Evolutionary conservation across 805 yeast genomes (phyloP), one percentile per base, ranked within the genome.

Genomic region (Yarrowia divulgata): DNA sequence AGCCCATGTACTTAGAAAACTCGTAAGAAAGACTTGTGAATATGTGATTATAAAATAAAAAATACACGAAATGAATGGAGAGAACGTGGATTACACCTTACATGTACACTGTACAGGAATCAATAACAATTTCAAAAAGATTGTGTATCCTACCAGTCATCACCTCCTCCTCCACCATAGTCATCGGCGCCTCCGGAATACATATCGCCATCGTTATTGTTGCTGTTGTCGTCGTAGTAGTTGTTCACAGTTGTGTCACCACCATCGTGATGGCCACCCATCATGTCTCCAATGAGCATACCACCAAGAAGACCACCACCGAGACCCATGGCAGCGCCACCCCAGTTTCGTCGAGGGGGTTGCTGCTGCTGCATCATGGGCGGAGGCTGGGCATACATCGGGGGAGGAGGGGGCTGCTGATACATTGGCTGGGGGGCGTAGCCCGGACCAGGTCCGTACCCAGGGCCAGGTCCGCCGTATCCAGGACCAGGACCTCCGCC

Each of bases 301-400:
- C 90, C 91, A 69, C 90, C 91, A 9, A 87, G 74, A 68, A 88
- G 76, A 77, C 91, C 92, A 18, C 87, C 83, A 68, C 88, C 88
- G 1, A 82, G 81, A 46, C 83, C 85, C 8, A 82, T 72, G 69
- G 84, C 74, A 57, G 83, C 84, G 70, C 74, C 75, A 16, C 81
- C 79, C 71, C 81, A 77, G 58, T 45, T 78, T 74, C 69, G 77
- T 77, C 69, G 80, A 40, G 77, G 82, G 29, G 76, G 76, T 35
- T 73, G 79, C 63, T 73, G 75, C 43, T 75, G 77, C n/a, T 73
- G 75, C 67, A 70, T 49, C 67, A 70, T 50, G 14, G 77, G 81
- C 67, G 79, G 83, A 42, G 68, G 57, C 57, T 63, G 68, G 12
- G 57, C 68, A 19, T 63, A 63, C 68, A 63, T 63, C 6, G 67